Evolutionary conservation across 257 asterid genomes (phyloP), one percentile per base, ranked within the genome.

Genomic region (Verbena officinalis): DNA sequence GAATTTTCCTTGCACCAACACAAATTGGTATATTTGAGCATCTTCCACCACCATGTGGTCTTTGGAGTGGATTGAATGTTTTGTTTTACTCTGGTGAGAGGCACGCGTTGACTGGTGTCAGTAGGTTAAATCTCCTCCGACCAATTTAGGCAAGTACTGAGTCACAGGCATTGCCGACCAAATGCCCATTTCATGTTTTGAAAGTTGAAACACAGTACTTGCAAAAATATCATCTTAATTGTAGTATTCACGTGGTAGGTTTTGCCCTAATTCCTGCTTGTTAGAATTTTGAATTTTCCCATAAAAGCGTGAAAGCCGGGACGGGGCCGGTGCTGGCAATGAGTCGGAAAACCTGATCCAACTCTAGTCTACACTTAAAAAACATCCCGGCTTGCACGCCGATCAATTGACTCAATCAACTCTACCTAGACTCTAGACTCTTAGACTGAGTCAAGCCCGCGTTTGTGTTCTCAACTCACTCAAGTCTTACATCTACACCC

Each of bases 401-500:
- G 22, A 67, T 4, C 34, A 61, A 31, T 75, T 69, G 80, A 66
- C 77, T 56, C 56, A 56, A 67, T 66, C 81, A 76, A 71, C 69
- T n/a, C n/a, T n/a, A n/a, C n/a, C n/a, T n/a, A n/a, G n/a, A n/a
- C n/a, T n/a, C n/a, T n/a, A n/a, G n/a, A n/a, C n/a, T n/a, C n/a
- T 62, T 15, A 21, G 65, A 34, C 71, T 7, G 43, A 46, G 67
- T 54, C 76, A 34, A 33, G 24, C n/a, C 39, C 9, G 3, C 58
- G 3, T 4, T 11, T 19, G 12, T 21, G 16, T 58, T 58, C 73
- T 68, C 34, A 67, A 27, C 60, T 36, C 52, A 16, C 23, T 20
- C 23, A 14, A 19, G 0, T 20, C 54, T 20, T 42, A 1, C 10
- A 59, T 33, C 51, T 36, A 2, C n/a, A 55, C 71, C 57, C 23